Conservation (phyloP, 108 stramenopile species). For the Cyclostephanos invisitatus region DNA sequence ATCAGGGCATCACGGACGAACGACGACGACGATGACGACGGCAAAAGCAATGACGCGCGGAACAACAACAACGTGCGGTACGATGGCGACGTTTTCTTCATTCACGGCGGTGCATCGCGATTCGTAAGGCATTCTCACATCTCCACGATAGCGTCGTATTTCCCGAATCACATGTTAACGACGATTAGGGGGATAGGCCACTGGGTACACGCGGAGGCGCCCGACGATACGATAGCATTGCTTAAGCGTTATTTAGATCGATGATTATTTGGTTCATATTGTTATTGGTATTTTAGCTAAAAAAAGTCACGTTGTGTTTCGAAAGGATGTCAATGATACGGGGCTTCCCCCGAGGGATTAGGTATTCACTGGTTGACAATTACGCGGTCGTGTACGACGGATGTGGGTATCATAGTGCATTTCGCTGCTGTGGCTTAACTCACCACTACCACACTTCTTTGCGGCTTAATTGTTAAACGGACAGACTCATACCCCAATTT, state of each 20-base stretch:
- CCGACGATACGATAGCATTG: conserved; percentile 76
- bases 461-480: no score
- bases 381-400: no score
- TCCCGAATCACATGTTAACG: conserved; percentile 91
- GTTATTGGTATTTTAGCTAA: background rate
- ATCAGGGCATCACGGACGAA: background rate
- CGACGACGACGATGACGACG: conserved; percentile 10
- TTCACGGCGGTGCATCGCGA: conserved; percentile 88
- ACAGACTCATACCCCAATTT: no score
- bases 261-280: conserved; percentile 6
- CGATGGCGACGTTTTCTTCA: conserved; percentile 81
- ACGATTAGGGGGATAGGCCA: conserved; percentile 91
- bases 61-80: conserved; percentile 40
- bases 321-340: no score
- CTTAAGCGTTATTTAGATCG: conserved; percentile 82
- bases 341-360: no score
- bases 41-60: background rate
- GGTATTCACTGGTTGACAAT: no score
- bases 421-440: no score
- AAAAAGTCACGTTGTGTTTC: background rate
- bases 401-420: no score
- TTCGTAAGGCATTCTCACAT: conserved; percentile 90
- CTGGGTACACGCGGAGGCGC: conserved; percentile 95
- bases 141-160: conserved; percentile 71
- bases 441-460: no score